Conservation (phyloP, 805 yeast genomes). For the Ogataea zsoltii region DNA sequence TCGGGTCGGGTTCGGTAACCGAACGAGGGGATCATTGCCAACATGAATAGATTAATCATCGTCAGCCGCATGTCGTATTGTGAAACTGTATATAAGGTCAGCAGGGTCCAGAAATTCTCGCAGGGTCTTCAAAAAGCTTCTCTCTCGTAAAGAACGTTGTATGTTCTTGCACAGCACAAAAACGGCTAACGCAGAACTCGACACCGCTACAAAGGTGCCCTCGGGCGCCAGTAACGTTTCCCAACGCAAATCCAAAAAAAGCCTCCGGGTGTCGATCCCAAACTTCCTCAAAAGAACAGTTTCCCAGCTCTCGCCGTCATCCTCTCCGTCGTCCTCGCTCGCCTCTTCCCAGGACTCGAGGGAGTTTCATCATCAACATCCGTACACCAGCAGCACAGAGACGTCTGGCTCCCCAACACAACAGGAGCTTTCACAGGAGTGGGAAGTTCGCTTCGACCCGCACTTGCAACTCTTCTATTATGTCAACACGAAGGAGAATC, state of each 20-base stretch:
- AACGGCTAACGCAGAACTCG: slow-evolving; percentile 1
- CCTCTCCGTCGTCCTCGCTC: not conserved
- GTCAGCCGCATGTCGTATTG: not conserved
- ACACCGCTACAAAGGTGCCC: slow-evolving; percentile 2
- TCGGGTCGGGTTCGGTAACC: slow-evolving; percentile 1
- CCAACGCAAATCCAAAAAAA: not conserved
- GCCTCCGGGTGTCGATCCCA: slow-evolving; percentile 9
- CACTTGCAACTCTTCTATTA: slow-evolving; percentile 42
- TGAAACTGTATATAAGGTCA: not conserved
- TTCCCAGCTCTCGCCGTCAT: not conserved
- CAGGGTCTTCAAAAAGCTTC: not conserved
- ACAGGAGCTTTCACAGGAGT: slow-evolving; percentile 24
- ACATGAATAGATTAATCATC: not conserved
- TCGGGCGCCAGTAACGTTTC: slow-evolving; percentile 2
- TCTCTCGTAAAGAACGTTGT: not conserved
- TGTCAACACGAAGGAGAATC: slow-evolving; percentile 35
- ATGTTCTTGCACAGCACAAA: slow-evolving; percentile 3
- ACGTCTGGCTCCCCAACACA: too few species aligned
- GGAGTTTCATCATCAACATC: not conserved
- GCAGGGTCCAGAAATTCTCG: not conserved
- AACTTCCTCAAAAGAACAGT: slow-evolving; percentile 7
- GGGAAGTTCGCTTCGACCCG: slow-evolving; percentile 41
- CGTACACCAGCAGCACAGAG: too few species aligned
- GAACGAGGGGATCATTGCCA: not conserved
- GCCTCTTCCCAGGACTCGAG: not conserved